Evolutionary conservation across 129 eudicot species (phyloP).

Genomic region (Arctium minus): DNA sequence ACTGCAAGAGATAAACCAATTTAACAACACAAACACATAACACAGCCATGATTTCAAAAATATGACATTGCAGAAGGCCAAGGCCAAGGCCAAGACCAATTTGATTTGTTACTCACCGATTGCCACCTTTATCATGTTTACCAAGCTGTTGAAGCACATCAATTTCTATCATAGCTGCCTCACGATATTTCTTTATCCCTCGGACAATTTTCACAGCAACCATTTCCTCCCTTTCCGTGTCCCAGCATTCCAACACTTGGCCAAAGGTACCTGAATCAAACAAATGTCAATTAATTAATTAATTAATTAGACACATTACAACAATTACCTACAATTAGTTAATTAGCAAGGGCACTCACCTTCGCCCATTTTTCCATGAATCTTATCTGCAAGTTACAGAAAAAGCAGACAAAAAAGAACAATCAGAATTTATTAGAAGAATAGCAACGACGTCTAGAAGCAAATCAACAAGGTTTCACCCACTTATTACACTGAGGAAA

Average conservation of each 20-base stretch:
- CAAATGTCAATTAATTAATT: background rate
- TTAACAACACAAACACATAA: constrained; percentile 43
- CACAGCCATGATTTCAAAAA: background rate
- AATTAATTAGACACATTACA: background rate
- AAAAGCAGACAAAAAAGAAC: background rate
- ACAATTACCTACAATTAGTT: background rate
- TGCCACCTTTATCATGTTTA: constrained; percentile 61
- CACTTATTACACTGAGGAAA: background rate
- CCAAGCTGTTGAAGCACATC: constrained; percentile 69
- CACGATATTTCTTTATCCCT: constrained; percentile 59
- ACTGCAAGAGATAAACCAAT: constrained; percentile 87
- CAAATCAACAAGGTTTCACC: background rate
- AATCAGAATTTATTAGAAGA: constrained; percentile 6
- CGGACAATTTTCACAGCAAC: constrained; percentile 64
- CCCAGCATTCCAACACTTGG: constrained; percentile 69
- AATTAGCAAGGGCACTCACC: constrained; percentile 11
- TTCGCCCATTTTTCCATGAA: constrained; percentile 70
- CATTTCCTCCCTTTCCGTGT: constrained; percentile 54
- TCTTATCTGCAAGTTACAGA: constrained; percentile 38
- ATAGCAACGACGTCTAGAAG: background rate
- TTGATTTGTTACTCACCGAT: constrained; percentile 45
- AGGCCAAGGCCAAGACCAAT: background rate
- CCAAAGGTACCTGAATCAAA: constrained; percentile 53
- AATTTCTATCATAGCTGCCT: constrained; percentile 69
- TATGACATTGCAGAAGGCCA: background rate